Base-by-base conservation (phyloP, 2,329 filamentous ascomycete species). In the Sclerotiophoma versabilis region DNA sequence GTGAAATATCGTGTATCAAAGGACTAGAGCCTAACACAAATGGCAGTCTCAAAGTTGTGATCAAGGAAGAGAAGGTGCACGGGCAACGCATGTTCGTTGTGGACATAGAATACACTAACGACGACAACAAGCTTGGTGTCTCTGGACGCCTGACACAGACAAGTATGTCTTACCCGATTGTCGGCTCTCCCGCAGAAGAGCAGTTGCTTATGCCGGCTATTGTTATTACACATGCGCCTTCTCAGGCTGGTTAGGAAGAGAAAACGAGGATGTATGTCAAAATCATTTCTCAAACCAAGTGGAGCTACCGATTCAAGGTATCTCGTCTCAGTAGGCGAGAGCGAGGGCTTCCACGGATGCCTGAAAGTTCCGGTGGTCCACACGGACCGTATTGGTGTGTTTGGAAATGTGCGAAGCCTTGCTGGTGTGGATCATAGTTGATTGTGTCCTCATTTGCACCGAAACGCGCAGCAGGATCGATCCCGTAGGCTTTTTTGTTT, bases 21-120 rank as follows among this genome's bases (percentile, higher is more conserved):
- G 38, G 22, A 14, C 9, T 29, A 12, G 11, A 27, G 3, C 22
- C n/a, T 11, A 23, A 19, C 17, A 15, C 4, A 5, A 30, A 43
- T 9, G 26, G 15, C 9, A 17, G 23, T n/a, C 15, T 42, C 23
- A 27, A 49, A 25, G 32, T 51, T 6, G 17, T 15, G 8, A 45
- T 45, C 10, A 12, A 32, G 14, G 29, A 47, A 1, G 25, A 15
- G n/a, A 45, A 47, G 20, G 49, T 63, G 0, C 46, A 54, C 9
- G 52, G 49, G 1, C 60, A 63, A 29, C 26, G 38, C 3, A 63
- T 63, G 58, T 63, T 63, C 23, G 27, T 60, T 30, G 49, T 63
- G 1, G 58, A 63, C 38, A 30, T 63, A 14, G 37, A 12, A 20
- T 58, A 39, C 33, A 12, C n/a, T 5, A 25, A 44, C 1, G 36